phyloP scores from a whole-genome alignment of 805 yeast species.

The Teunomyces panamensis region DNA sequence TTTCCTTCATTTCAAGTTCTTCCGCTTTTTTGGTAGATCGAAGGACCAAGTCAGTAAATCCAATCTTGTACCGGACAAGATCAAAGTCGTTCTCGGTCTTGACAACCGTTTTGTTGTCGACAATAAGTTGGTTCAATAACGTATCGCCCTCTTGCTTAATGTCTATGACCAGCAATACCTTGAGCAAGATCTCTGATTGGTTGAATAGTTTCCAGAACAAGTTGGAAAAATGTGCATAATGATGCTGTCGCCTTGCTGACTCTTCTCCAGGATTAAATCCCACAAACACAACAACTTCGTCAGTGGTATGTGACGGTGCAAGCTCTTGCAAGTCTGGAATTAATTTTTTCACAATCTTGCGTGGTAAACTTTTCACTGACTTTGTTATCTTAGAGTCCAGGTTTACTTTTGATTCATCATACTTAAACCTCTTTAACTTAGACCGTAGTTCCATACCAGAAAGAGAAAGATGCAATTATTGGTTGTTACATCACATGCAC shows the following conservation, averaged over 20 bases:
- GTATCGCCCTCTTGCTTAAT: constrained; percentile 7
- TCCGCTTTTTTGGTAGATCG: constrained; percentile 60
- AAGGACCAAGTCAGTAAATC: constrained; percentile 69
- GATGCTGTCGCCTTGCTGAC: constrained; percentile 61
- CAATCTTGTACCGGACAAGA: constrained; percentile 46
- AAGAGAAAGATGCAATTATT: not conserved
- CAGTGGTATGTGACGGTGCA: constrained; percentile 27
- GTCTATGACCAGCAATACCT: constrained; percentile 8
- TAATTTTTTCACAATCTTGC: not conserved
- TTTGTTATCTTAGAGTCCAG: not conserved
- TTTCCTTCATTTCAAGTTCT: constrained; percentile 52
- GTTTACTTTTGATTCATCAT: constrained; percentile 6
- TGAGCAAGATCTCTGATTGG: constrained; percentile 45
- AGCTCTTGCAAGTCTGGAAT: constrained; percentile 18
- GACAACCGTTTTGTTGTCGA: constrained; percentile 14
- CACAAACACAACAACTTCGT: constrained; percentile 48
- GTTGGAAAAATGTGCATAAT: constrained; percentile 70
- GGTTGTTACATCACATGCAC: not conserved
- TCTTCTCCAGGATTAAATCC: constrained; percentile 73
- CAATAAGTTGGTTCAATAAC: constrained; percentile 12
- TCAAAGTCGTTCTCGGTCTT: constrained; percentile 39
- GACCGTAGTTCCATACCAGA: constrained; percentile 9
- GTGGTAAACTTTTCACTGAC: not conserved
- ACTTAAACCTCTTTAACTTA: constrained; percentile 15
- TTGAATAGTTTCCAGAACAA: constrained; percentile 64